A percentile compares a stretch with the other conserved stretches of the same genome.
These are phyloP conservation scores for Cicer pinnatifidum DNA, from an alignment of 306 rosid genomes.

Conservation along the genomic window DNA sequence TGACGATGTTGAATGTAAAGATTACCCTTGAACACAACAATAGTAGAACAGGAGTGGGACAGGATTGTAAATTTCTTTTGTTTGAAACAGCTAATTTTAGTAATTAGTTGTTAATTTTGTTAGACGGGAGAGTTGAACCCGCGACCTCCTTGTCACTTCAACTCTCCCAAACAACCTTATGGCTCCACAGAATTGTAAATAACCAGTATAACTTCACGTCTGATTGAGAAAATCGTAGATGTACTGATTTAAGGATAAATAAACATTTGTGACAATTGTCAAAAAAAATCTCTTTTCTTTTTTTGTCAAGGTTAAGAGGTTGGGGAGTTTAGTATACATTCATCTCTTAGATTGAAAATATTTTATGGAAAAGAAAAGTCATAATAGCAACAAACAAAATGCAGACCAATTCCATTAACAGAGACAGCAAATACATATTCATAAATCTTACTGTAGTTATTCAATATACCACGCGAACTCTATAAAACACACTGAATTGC, in stretches of 20 bases:
- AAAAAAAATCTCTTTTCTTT: neutral
- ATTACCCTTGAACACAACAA: slow-evolving; percentile 29
- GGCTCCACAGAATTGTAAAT: neutral
- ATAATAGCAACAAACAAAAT: neutral
- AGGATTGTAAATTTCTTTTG: neutral
- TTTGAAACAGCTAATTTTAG: no score
- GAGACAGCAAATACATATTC: slow-evolving; percentile 21
- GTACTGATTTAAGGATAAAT: slow-evolving; percentile 4
- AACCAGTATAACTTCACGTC: neutral
- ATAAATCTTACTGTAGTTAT: slow-evolving; percentile 25
- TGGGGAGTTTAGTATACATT: neutral
- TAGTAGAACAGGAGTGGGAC: slow-evolving; percentile 4
- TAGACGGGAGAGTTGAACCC: no score
- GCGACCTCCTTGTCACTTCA: no score
- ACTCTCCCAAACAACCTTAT: no score
- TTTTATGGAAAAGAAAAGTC: slow-evolving; percentile 1
- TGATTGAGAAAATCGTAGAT: slow-evolving; percentile 14
- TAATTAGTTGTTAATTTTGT: no score
- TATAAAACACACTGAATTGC: slow-evolving; percentile 14
- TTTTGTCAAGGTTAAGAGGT: neutral
- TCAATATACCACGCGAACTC: slow-evolving; percentile 11
- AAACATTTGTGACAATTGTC: slow-evolving; percentile 3
- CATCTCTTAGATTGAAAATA: slow-evolving; percentile 18
- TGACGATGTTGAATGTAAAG: slow-evolving; percentile 26
- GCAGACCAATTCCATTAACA: slow-evolving; percentile 3